Percentiles rank a stretch among this genome's conserved stretches.
These are phyloP conservation scores for Heterobasidion occidentale DNA, from an alignment of 1,284 basidiomycete species.

Conservation along the genomic window DNA sequence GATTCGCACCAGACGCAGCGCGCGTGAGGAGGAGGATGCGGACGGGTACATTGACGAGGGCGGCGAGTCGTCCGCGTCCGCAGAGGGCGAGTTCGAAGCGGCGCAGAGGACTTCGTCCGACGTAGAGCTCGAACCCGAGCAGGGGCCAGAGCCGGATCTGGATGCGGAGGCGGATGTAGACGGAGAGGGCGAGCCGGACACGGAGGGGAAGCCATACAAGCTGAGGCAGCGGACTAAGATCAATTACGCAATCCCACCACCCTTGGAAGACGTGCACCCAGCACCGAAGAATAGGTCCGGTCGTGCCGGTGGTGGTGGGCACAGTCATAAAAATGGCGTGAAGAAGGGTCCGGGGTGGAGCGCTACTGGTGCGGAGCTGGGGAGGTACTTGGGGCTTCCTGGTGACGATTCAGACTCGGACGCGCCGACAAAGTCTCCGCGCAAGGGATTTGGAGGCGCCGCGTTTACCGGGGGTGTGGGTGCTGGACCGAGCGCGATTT, in stretches of 20 bases:
- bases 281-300: conserved; percentile 25
- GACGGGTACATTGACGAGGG: conserved; percentile 41
- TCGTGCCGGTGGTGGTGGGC: conserved; percentile 16
- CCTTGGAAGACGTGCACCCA: conserved; percentile 58
- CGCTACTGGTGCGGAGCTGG: conserved; percentile 64
- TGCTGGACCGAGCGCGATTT: conserved; percentile 35
- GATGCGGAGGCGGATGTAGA: conserved; percentile 38
- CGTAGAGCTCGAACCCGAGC: conserved; percentile 16
- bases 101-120: conserved; percentile 26
- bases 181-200: conserved; percentile 29
- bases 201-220: conserved; percentile 45
- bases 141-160: conserved; percentile 29
- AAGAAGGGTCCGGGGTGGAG: conserved; percentile 61
- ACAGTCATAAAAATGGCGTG: conserved; percentile 26
- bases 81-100: conserved; percentile 51
- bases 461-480: conserved; percentile 44
- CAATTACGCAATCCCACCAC: conserved; percentile 73
- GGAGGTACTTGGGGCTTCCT: conserved; percentile 64
- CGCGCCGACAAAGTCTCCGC: conserved; percentile 52
- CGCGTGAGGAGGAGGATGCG: conserved; percentile 31
- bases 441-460: conserved; percentile 49
- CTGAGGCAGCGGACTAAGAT: conserved; percentile 57
- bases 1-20: conserved; percentile 16
- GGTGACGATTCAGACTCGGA: conserved; percentile 79
- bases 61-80: conserved; percentile 41